Conservation (phyloP, 2,329 filamentous ascomycete species). For the Thelonectria rubi region DNA sequence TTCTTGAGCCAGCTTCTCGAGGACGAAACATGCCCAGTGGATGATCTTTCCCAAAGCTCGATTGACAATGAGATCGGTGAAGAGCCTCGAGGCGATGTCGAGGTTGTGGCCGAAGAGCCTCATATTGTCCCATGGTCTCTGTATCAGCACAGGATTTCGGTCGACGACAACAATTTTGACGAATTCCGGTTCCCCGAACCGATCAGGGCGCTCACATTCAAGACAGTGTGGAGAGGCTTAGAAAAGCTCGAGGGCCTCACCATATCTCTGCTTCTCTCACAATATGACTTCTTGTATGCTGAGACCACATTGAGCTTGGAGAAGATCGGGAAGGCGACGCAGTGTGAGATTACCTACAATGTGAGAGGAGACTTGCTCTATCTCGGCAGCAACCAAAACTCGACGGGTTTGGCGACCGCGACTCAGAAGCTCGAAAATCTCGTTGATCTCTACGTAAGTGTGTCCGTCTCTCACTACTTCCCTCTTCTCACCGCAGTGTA, state of each 20-base stretch:
- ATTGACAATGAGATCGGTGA: background rate
- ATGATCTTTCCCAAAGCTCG: conserved; percentile 9
- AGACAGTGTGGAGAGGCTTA: conserved; percentile 41
- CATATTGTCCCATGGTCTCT: conserved; percentile 38
- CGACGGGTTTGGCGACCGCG: conserved; percentile 24
- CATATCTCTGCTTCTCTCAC: conserved; percentile 27
- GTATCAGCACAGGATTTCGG: conserved; percentile 8
- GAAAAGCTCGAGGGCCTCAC: conserved; percentile 22
- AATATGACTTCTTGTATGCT: conserved; percentile 29
- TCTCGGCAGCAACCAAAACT: conserved; percentile 34
- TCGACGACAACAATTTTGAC: conserved; percentile 25
- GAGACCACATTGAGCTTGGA: conserved; percentile 21
- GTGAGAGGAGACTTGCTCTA: conserved; percentile 41
- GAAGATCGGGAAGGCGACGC: conserved; percentile 13
- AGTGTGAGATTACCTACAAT: conserved; percentile 43
- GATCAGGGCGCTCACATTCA: conserved; percentile 31
- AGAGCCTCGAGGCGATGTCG: conserved; percentile 31
- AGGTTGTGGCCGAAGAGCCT: conserved; percentile 28
- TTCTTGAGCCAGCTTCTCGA: conserved; percentile 34
- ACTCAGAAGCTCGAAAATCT: conserved; percentile 36
- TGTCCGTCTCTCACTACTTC: background rate
- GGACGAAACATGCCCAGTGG: conserved; percentile 28
- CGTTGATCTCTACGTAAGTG: conserved; percentile 28
- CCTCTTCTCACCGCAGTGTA: conserved; percentile 29
- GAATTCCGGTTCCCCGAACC: conserved; percentile 35